Evolutionary conservation across 2,329 filamentous ascomycete species (phyloP).

Genomic region (Phaeomoniella chlamydospora): DNA sequence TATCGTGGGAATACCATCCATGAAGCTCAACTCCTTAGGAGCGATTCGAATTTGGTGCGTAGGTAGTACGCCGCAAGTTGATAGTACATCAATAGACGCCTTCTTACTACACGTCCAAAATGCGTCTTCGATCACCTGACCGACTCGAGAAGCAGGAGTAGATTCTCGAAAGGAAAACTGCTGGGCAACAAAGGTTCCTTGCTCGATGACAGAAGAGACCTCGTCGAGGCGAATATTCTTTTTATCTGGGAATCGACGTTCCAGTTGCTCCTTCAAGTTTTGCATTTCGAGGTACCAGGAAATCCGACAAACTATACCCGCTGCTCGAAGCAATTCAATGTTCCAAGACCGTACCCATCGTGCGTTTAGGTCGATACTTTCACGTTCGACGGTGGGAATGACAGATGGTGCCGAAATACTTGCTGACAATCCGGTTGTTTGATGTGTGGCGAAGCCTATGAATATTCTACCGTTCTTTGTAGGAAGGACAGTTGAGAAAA

Average conservation of each 20-base stretch:
- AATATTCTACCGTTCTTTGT: slow-evolving; percentile 75
- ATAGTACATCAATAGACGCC: slow-evolving; percentile 74
- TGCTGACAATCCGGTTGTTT: slow-evolving; percentile 86
- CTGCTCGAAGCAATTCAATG: slow-evolving; percentile 76
- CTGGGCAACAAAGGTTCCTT: slow-evolving; percentile 68
- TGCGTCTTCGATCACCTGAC: slow-evolving; percentile 78
- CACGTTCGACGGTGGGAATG: slow-evolving; percentile 92
- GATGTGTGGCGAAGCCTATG: slow-evolving; percentile 93
- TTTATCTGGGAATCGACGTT: slow-evolving; percentile 24
- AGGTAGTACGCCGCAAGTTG: slow-evolving; percentile 73
- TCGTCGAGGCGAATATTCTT: slow-evolving; percentile 46
- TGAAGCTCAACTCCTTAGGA: slow-evolving; percentile 58
- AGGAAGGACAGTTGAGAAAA: slow-evolving; percentile 83
- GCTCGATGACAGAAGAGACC: slow-evolving; percentile 54
- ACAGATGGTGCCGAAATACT: slow-evolving; percentile 93
- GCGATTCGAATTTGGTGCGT: slow-evolving; percentile 68
- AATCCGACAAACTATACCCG: slow-evolving; percentile 78
- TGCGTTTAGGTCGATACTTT: slow-evolving; percentile 93
- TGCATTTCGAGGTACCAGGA: slow-evolving; percentile 81
- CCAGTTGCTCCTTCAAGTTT: slow-evolving; percentile 51
- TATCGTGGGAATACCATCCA: slow-evolving; percentile 77
- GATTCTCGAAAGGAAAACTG: slow-evolving; percentile 84
- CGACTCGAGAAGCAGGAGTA: slow-evolving; percentile 72
- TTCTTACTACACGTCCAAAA: slow-evolving; percentile 88
- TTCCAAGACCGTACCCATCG: slow-evolving; percentile 95